These are phyloP conservation scores for Moringa oleifera DNA, from an alignment of 345 rosid genomes.

Conservation along the genomic window DNA sequence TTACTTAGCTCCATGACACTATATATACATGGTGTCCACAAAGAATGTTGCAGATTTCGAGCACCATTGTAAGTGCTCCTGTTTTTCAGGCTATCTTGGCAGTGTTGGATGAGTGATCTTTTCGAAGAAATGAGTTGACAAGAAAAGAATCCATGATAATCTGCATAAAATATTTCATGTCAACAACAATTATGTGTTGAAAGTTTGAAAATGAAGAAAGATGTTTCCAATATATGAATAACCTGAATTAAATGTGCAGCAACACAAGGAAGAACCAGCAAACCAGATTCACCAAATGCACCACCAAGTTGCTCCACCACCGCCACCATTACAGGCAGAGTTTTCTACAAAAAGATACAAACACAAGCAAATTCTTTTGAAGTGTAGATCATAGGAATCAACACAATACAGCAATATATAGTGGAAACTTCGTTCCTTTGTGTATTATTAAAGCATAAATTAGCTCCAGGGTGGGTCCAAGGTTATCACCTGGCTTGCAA, in stretches of 20 bases:
- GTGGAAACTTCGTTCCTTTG: not conserved
- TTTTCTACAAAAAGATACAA: conserved; percentile 62
- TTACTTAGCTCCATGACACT: no score
- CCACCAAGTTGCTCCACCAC: conserved; percentile 86
- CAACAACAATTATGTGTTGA: no score
- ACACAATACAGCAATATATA: not conserved
- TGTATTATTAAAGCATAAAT: no score
- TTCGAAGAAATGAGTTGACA: conserved; percentile 46
- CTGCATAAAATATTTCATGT: conserved; percentile 10
- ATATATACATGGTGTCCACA: no score
- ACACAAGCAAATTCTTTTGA: conserved; percentile 1
- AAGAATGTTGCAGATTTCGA: not conserved
- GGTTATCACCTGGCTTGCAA: conserved; percentile 67
- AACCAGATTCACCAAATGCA: conserved; percentile 82
- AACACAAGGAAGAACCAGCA: conserved; percentile 89
- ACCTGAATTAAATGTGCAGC: conserved; percentile 90
- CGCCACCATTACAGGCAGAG: conserved; percentile 79
- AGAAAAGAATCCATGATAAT: conserved; percentile 60
- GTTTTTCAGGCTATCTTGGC: conserved; percentile 35
- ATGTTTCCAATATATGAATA: not conserved
- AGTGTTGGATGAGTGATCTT: conserved; percentile 25
- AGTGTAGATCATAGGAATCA: not conserved
- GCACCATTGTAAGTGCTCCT: not conserved
- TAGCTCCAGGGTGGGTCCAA: not conserved
- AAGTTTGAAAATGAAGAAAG: not conserved